Evolutionary conservation across 2,329 filamentous ascomycete genomes (phyloP).

Genomic region (Fusarium protoensiforme): DNA sequence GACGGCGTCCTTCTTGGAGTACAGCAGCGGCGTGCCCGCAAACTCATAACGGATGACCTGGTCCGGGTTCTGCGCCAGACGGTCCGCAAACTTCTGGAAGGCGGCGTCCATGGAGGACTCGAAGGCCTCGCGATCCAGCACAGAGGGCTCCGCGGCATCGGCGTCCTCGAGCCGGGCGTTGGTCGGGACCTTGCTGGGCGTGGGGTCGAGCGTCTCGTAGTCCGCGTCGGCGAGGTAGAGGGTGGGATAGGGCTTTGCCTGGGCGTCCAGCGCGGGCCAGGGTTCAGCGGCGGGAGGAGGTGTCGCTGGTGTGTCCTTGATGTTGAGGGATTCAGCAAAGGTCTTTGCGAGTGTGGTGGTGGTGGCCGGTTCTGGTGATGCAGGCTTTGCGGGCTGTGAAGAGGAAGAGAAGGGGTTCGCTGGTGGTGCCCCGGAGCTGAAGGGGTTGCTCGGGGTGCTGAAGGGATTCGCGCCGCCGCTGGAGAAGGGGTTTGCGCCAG

Average conservation of each 20-base stretch:
- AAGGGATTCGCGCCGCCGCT: conserved; percentile 62
- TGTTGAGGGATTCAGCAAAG: conserved; percentile 80
- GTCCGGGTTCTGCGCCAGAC: conserved; percentile 82
- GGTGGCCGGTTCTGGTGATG: conserved; percentile 39
- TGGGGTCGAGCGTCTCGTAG: conserved; percentile 83
- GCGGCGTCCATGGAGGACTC: conserved; percentile 80
- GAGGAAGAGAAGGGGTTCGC: conserved; percentile 45
- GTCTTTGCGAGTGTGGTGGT: conserved; percentile 63
- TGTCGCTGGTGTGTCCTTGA: conserved; percentile 65
- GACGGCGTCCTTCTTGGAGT: conserved; percentile 80
- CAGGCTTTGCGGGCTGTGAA: conserved; percentile 47
- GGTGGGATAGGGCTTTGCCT: conserved; percentile 77
- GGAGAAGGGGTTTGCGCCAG: conserved; percentile 70
- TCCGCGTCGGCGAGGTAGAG: conserved; percentile 89
- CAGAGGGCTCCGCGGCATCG: conserved; percentile 53
- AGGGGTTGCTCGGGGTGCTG: conserved; percentile 50
- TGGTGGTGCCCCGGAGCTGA: conserved; percentile 38
- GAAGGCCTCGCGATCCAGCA: conserved; percentile 76
- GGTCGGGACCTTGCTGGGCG: conserved; percentile 60
- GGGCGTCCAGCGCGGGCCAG: conserved; percentile 76
- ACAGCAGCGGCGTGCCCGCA: conserved; percentile 78
- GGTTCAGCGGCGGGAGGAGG: conserved; percentile 65
- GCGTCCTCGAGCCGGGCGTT: conserved; percentile 57
- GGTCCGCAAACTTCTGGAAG: conserved; percentile 84
- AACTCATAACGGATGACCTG: conserved; percentile 87